These are phyloP conservation scores for Erigeron philadelphicus DNA, from an alignment of 140 eudicot species.

Conservation along the genomic window DNA sequence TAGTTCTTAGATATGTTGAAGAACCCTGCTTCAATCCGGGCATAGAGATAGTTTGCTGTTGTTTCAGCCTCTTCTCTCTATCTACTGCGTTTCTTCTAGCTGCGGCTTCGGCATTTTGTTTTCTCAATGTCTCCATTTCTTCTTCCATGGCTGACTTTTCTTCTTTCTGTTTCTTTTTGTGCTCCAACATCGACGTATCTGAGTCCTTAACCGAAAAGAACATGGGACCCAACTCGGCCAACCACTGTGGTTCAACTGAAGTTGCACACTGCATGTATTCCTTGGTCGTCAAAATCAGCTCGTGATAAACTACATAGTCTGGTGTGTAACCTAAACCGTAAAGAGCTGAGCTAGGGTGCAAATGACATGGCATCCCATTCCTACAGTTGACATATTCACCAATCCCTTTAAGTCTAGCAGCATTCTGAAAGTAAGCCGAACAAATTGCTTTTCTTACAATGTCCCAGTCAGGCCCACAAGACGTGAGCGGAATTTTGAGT, in stretches of 20 bases:
- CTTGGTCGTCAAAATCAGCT: slow-evolving; percentile 65
- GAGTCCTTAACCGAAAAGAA: slow-evolving; percentile 89
- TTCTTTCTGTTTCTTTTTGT: slow-evolving; percentile 81
- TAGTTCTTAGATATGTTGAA: slow-evolving; percentile 68
- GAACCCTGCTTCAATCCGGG: slow-evolving; percentile 64
- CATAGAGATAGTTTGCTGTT: slow-evolving; percentile 57
- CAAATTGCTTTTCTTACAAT: slow-evolving; percentile 78
- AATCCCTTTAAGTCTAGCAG: slow-evolving; percentile 77
- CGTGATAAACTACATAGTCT: slow-evolving; percentile 87
- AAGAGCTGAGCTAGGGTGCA: slow-evolving; percentile 84
- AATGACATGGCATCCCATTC: slow-evolving; percentile 82
- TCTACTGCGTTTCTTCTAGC: slow-evolving; percentile 42
- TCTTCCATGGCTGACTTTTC: slow-evolving; percentile 84
- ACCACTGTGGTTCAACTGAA: slow-evolving; percentile 88
- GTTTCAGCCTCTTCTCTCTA: slow-evolving; percentile 47
- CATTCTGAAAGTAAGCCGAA: slow-evolving; percentile 85
- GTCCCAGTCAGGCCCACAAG: slow-evolving; percentile 87
- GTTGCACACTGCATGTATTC: slow-evolving; percentile 97
- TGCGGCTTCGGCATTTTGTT: slow-evolving; percentile 48
- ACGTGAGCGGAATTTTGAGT: slow-evolving; percentile 60
- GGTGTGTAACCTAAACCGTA: slow-evolving; percentile 85
- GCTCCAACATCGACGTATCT: slow-evolving; percentile 81
- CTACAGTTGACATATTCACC: slow-evolving; percentile 84
- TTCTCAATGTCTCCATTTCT: slow-evolving; percentile 75
- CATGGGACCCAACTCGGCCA: slow-evolving; percentile 97